Evolutionary conservation across 208 protist genomes (phyloP), one percentile per base, ranked within the genome.

Genomic region (Acanthamoeba divionensis): DNA sequence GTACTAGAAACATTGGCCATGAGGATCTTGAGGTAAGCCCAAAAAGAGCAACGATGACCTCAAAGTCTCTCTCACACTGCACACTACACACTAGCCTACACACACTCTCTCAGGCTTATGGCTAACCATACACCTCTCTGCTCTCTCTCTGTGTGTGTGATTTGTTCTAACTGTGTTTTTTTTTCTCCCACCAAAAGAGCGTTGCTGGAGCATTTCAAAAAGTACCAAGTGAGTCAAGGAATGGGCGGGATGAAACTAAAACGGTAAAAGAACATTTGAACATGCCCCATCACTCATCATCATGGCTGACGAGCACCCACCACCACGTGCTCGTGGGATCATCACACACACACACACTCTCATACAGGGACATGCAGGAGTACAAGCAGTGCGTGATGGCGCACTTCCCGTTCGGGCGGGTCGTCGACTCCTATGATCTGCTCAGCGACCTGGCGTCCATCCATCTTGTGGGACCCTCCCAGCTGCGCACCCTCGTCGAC

Each of bases 161-260:
- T 9, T 67, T n/a, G 10, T 7, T 67, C 26, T 67, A 18, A 9
- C 10, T 67, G 62, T 67, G 9, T 38, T 63, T 52, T 7, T 50
- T 63, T 79, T 18, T 50, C 8, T 50, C 12, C 29, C 8, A 3
- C 15, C 6, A 21, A 57, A 21, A 80, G 73, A 18, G 2, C 62
- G 15, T 52, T 83, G 4, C 41, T 83, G 47, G 73, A 54, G 7
- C 73, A 83, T 52, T 83, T 83, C 47, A 1, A 36, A 2, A 83
- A 83, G 48, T 83, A 48, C 50, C 33, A 45, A 15, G 73, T 83
- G 31, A 83, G 45, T 26, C 41, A 83, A 33, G 73, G 73, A 26
- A 54, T 83, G 50, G 73, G 73, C 24, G 73, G 73, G 29, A 62
- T 83, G 73, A 83, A 83, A 24, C 50, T 83, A 15, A 54, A 83